Percentiles rank a stretch among this genome's conserved stretches.
Conservation (phyloP, 1,284 basidiomycete genomes). For the Farysia itapuensis region DNA sequence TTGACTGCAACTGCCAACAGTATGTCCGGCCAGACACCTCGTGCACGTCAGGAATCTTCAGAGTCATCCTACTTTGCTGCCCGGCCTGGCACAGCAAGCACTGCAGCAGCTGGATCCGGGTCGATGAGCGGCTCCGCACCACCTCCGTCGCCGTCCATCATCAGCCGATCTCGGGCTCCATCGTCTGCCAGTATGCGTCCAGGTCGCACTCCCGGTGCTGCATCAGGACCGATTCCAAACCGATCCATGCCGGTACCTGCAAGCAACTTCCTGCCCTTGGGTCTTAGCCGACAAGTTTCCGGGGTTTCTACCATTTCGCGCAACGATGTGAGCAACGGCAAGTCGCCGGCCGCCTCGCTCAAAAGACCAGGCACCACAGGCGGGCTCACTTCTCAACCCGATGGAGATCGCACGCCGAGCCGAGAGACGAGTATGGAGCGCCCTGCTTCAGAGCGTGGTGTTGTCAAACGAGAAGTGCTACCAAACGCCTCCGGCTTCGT, state of each 20-base stretch:
- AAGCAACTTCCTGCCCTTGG: constrained; percentile 17
- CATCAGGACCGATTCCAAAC: constrained; percentile 21
- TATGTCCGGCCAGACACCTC: constrained; percentile 21
- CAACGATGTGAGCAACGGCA: constrained; percentile 8
- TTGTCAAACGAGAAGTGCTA: no score
- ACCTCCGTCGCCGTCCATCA: constrained; percentile 54
- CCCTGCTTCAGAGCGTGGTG: constrained; percentile 14
- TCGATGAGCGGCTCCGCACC: constrained; percentile 32
- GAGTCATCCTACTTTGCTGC: constrained; percentile 48
- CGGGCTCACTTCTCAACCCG: constrained; percentile 15
- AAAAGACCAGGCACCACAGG: constrained; percentile 22
- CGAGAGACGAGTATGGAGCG: constrained; percentile 30
- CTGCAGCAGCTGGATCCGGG: constrained; percentile 4
- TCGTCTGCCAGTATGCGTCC: constrained; percentile 42
- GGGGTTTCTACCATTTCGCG: constrained; percentile 4
- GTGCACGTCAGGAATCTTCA: constrained; percentile 36
- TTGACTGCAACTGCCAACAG: constrained; percentile 3
- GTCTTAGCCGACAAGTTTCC: constrained; percentile 22
- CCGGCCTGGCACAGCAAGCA: constrained; percentile 25
- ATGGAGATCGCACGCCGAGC: constrained; percentile 6
- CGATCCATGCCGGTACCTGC: constrained; percentile 28
- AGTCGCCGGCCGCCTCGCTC: constrained; percentile 8
- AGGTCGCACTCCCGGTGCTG: constrained; percentile 20
- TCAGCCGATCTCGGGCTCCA: constrained; percentile 49
- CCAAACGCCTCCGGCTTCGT: no score